Base-by-base conservation (phyloP, 768 basidiomycete genomes). In the Imleria badia region DNA sequence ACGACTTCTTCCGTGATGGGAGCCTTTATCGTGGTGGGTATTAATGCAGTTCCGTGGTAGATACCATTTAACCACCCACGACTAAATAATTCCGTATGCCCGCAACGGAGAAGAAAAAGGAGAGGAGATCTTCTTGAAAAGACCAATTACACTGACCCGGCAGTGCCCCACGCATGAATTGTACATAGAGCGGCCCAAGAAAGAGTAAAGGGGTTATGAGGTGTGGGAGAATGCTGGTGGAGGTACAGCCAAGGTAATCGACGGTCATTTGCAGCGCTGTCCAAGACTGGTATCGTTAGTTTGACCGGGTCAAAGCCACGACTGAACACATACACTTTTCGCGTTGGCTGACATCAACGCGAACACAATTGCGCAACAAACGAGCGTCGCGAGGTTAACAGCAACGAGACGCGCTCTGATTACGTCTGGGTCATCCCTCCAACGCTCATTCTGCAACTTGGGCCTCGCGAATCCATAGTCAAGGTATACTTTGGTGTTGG, bases 1-100 rank as follows among this genome's bases (percentile, higher is more conserved):
- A 92, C 90, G 23, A 97, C 54, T 70, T 98, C 96, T 73, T 99
- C 96, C 0, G 95, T 95, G 33, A 94, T 70, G 0, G 96, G 96
- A 5, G 81, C 94, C 93, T 94, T 55, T 30, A 5, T 45, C 11
- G 19, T 31, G 26, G 41, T n/a, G 26, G 22, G 29, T 29, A 41
- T 30, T 51, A 42, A 39, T 7, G 39, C 45, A n/a, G 9, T 20
- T 26, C 19, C 23, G 30, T 14, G 39, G 34, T 45, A 19, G 54
- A 59, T 36, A 12, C 15, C 15, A 13, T 34, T 22, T 15, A 4
- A 49, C 42, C 29, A 68, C 77, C 20, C 51, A 81, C 83, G 38
- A 78, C 54, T 20, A 77, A 45, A 67, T 86, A 92, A 67, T 95
- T 96, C 53, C 95, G 74, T 20, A 85, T 48, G 2, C 90, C 90